Conservation (phyloP, 2,329 filamentous ascomycete genomes). For the Meredithiella fracta region DNA sequence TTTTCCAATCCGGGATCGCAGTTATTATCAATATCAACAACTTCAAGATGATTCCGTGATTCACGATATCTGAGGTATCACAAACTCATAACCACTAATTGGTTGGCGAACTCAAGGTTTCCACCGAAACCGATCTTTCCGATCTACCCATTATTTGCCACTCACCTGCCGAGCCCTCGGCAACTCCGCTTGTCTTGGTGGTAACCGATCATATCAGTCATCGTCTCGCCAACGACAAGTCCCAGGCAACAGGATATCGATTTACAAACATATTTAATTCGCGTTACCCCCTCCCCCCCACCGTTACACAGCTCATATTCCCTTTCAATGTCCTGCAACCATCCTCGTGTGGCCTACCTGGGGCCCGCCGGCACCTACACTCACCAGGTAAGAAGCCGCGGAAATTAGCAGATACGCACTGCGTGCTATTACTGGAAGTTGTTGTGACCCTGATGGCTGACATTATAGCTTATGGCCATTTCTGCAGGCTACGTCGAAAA, state of each 20-base stretch:
- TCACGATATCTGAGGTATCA: background rate
- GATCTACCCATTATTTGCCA: too few species aligned
- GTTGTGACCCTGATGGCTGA: slow-evolving; percentile 13
- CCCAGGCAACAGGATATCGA: background rate
- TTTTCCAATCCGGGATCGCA: background rate
- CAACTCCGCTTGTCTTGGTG: too few species aligned
- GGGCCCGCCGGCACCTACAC: slow-evolving; percentile 34
- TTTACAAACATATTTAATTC: background rate
- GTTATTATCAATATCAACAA: background rate
- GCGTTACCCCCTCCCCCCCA: background rate
- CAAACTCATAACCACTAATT: too few species aligned
- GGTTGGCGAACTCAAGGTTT: too few species aligned
- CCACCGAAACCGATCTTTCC: too few species aligned
- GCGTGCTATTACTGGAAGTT: slow-evolving; percentile 1
- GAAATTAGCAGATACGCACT: slow-evolving; percentile 5
- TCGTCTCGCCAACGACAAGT: background rate
- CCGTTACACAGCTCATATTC: background rate
- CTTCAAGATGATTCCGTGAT: background rate
- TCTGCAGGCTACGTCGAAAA: slow-evolving; percentile 28
- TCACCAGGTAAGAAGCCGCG: slow-evolving; percentile 27
- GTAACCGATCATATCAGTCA: too few species aligned
- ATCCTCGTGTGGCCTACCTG: slow-evolving; percentile 31
- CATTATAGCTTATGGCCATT: background rate
- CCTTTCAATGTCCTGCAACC: slow-evolving; percentile 18
- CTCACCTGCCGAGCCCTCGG: too few species aligned